Conservation (phyloP, 139 green algal genomes). For the Medakamo hakoo region DNA sequence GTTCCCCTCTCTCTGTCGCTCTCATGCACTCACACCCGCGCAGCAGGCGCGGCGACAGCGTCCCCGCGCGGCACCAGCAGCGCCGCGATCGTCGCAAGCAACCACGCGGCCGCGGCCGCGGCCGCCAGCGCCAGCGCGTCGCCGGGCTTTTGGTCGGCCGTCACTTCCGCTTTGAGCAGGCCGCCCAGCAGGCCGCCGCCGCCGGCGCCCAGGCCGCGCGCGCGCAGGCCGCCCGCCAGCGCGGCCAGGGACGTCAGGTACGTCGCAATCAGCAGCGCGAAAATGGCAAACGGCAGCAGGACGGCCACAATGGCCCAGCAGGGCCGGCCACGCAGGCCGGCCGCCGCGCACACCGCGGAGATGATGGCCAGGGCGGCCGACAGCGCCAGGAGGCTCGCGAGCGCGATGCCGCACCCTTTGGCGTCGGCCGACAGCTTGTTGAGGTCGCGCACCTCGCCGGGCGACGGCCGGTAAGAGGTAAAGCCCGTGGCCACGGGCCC, state of each 20-base stretch:
- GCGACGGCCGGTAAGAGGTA: no score
- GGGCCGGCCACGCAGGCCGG: no score
- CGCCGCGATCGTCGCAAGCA: not conserved
- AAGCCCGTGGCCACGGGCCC: not conserved
- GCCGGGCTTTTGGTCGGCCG: not conserved
- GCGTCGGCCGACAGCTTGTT: not conserved
- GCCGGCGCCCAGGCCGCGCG: no score
- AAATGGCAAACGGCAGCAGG: not conserved
- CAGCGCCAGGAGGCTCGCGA: no score
- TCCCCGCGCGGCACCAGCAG: not conserved
- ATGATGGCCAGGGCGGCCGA: not conserved
- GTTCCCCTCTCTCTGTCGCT: not conserved
- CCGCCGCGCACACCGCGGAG: not conserved
- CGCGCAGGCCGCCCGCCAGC: not conserved
- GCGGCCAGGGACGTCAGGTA: not conserved
- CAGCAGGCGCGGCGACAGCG: no score
- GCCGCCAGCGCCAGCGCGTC: not conserved
- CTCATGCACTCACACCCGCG: not conserved
- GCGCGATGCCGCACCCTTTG: no score
- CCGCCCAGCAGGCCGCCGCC: not conserved
- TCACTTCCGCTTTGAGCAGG: not conserved
- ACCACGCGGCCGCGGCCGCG: not conserved
- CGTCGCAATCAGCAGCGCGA: not conserved
- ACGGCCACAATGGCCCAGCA: not conserved
- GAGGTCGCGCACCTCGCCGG: no score